phyloP scores from a whole-genome alignment of 129 eudicot genomes.

The Artemisia tridentata region DNA sequence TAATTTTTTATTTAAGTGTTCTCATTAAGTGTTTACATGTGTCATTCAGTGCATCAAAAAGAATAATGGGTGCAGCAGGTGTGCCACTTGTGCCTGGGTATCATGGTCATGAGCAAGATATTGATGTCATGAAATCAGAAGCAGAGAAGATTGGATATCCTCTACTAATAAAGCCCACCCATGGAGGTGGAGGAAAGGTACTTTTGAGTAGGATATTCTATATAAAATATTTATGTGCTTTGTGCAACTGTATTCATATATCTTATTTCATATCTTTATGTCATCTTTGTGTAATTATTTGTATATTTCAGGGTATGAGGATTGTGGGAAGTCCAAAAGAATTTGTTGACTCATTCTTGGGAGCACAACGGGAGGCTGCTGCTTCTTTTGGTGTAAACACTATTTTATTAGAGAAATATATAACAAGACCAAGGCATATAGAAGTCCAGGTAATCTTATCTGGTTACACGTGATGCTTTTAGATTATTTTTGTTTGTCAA shows the following conservation, averaged over 20 bases:
- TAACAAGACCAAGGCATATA: slow-evolving; percentile 92
- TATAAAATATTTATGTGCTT: too few relatives aligned
- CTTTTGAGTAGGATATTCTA: too few relatives aligned
- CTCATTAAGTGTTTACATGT: slow-evolving; percentile 23
- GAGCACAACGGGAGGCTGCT: slow-evolving; percentile 97
- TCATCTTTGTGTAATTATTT: slow-evolving; percentile 24
- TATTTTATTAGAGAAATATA: slow-evolving; percentile 88
- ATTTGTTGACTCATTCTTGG: slow-evolving; percentile 82
- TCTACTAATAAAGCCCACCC: slow-evolving; percentile 89
- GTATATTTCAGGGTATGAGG: slow-evolving; percentile 82
- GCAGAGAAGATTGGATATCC: slow-evolving; percentile 99
- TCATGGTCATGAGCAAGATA: slow-evolving; percentile 93
- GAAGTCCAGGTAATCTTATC: slow-evolving; percentile 84
- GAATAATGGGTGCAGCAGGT: slow-evolving; percentile 99
- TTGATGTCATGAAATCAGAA: slow-evolving; percentile 80
- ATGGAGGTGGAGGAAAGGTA: slow-evolving; percentile 99
- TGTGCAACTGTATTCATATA: too few relatives aligned
- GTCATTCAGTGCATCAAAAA: slow-evolving; percentile 87
- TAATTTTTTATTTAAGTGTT: too few relatives aligned
- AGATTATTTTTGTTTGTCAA: too few relatives aligned
- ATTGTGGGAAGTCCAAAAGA: slow-evolving; percentile 81
- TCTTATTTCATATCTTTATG: too few relatives aligned
- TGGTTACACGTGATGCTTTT: slow-evolving; percentile 5
- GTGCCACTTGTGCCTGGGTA: slow-evolving; percentile 99
- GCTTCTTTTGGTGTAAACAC: slow-evolving; percentile 93